A percentile compares a stretch with the other conserved stretches of the same genome.
Evolutionary conservation across 139 green algal genomes (phyloP).

Genomic region (Chlorella sp.): DNA sequence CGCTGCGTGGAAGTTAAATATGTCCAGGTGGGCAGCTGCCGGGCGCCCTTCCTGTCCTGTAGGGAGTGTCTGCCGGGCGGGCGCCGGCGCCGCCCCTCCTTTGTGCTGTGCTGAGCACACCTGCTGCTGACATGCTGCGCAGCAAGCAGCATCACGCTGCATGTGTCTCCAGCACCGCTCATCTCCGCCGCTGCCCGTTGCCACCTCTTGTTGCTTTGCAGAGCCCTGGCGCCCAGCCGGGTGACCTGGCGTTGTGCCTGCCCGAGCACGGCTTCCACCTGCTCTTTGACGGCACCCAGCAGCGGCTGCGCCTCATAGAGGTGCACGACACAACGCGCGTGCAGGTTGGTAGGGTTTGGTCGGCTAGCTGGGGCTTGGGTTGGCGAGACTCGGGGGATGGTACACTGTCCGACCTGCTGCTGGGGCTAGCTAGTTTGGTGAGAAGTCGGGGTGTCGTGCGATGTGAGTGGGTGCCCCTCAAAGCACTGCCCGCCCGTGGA

Average conservation of each 20-base stretch:
- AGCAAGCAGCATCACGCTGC: not conserved
- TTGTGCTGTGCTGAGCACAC: no score
- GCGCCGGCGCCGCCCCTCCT: no score
- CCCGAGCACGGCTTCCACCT: constrained; percentile 65
- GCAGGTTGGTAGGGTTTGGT: constrained; percentile 41
- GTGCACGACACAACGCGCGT: constrained; percentile 58
- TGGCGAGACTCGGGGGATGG: no score
- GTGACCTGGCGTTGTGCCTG: constrained; percentile 59
- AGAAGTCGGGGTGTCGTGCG: no score
- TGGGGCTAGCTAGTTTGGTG: no score
- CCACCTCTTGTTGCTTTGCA: not conserved
- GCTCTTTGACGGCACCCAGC: constrained; percentile 55
- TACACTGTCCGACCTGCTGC: no score
- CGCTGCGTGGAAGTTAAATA: constrained; percentile 9
- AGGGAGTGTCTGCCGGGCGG: no score
- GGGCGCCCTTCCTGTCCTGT: not conserved
- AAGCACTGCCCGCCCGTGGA: no score
- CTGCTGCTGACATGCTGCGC: not conserved
- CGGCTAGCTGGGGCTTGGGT: no score
- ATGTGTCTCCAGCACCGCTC: not conserved
- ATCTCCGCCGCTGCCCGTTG: not conserved
- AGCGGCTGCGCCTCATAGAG: constrained; percentile 64
- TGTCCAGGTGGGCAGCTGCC: not conserved
- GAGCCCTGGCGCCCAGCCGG: not conserved
- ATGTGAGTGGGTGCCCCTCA: no score